Evolutionary conservation across 2,329 filamentous ascomycete species (phyloP), one percentile per base, ranked within the genome.

Genomic region (Sclerotinia subarctica): DNA sequence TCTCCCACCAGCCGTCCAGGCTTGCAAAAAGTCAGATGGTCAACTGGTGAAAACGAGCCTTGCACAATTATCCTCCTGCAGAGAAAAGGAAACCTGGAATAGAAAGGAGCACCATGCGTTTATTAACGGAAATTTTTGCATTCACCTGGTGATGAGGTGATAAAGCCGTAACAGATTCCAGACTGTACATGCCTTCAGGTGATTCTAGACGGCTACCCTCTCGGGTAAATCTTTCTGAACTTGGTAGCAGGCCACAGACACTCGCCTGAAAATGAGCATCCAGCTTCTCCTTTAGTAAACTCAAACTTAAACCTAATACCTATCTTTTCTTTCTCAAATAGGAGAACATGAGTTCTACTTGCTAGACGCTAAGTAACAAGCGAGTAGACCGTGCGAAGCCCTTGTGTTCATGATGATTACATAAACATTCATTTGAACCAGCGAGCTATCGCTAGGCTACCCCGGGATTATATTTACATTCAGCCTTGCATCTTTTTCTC

Each of bases 401-500:
- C 8, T 56, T 29, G 21, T 8, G 10, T 21, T 7, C 15, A 21
- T 10, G 10, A 24, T 49, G 58, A 62, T 62, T 62, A 62, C 46
- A 62, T 62, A 62, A 62, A 13, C 15, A 62, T 15, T 11, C 5
- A 5, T 32, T n/a, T 3, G 10, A 47, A 56, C 32, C 35, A 21
- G 32, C 29, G 6, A 11, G 29, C 44, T 49, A 51, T 62, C 59
- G n/a, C 46, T 51, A 51, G 44, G 46, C 59, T 51, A 35, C 49
- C 59, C 32, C 21, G 17, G 42, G 26, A 49, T 62, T 56, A 13
- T 49, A 60, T 49, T 49, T 62, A 49, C 44, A 49, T 15, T 62
- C 59, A 62, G 46, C 59, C 59, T 62, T 62, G 59, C 29, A 62
- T 62, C 59, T 51, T 62, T 56, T 62, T 51, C 29, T 62, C 8